Percentiles rank a stretch among this genome's conserved stretches.
These are phyloP conservation scores for Aristolochia californica DNA, from an alignment of 164 flowering plant species.

Conservation along the genomic window DNA sequence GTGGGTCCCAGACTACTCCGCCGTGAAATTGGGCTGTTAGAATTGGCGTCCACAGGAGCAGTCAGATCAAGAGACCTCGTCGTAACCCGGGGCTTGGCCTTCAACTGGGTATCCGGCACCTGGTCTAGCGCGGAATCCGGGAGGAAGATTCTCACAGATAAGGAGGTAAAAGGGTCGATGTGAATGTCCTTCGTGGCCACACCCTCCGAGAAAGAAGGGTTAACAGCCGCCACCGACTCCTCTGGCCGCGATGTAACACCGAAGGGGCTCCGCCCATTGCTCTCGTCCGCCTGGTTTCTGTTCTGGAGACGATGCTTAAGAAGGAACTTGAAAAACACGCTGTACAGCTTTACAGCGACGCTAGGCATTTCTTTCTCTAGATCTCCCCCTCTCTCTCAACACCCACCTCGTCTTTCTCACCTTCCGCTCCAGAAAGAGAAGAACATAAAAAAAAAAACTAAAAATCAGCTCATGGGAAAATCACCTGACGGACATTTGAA, in stretches of 20 bases:
- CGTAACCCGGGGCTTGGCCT: neutral
- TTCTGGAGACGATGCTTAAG: slow-evolving; percentile 74
- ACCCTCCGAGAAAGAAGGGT: slow-evolving; percentile 81
- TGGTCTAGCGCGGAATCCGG: slow-evolving; percentile 36
- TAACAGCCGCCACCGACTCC: slow-evolving; percentile 56
- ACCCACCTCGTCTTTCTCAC: no score
- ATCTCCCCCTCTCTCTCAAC: no score
- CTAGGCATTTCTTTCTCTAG: slow-evolving; percentile 47
- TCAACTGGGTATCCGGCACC: neutral
- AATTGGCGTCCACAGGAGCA: slow-evolving; percentile 8
- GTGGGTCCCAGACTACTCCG: slow-evolving; percentile 35
- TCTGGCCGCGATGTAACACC: slow-evolving; percentile 84
- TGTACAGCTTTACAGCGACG: slow-evolving; percentile 78
- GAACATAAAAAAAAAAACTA: no score
- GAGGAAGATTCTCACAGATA: slow-evolving; percentile 52
- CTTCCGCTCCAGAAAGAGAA: no score
- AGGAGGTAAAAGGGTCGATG: slow-evolving; percentile 53
- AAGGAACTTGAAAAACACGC: slow-evolving; percentile 81
- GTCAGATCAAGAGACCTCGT: slow-evolving; percentile 32
- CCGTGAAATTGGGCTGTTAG: slow-evolving; percentile 8
- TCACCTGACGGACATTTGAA: no score
- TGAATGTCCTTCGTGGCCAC: slow-evolving; percentile 94
- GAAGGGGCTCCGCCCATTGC: slow-evolving; percentile 32
- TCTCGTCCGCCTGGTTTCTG: slow-evolving; percentile 30
- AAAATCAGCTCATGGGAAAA: no score